Conservation (phyloP, 345 rosid genomes). For the Aurinia saxatilis region DNA sequence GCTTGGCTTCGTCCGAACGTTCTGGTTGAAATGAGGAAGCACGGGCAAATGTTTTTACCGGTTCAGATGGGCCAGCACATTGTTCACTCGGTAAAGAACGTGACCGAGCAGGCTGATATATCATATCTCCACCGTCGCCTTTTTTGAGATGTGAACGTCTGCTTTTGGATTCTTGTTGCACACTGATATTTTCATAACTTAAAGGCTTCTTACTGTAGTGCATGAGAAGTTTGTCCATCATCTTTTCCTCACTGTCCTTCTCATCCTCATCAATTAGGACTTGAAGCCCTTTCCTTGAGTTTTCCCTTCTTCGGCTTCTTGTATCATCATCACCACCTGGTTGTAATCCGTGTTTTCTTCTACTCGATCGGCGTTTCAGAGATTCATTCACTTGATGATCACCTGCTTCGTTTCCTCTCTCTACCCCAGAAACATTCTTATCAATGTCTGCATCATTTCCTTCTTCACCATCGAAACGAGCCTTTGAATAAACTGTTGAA, state of each 20-base stretch:
- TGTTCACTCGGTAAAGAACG: constrained; percentile 63
- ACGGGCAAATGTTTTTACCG: constrained; percentile 43
- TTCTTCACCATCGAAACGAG: constrained; percentile 21
- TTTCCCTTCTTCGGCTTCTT: constrained; percentile 61
- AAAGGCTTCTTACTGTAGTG: constrained; percentile 86
- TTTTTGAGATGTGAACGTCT: constrained; percentile 32
- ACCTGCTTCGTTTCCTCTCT: constrained; percentile 14
- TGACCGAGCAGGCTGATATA: constrained; percentile 50
- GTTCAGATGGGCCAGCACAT: constrained; percentile 33
- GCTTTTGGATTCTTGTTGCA: constrained; percentile 49
- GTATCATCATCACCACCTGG: constrained; percentile 31
- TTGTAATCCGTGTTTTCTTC: constrained; percentile 50
- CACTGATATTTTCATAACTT: constrained; percentile 35
- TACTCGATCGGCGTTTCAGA: constrained; percentile 47
- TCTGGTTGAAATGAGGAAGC: constrained; percentile 79
- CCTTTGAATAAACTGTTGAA: constrained; percentile 13
- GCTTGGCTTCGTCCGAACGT: constrained; percentile 50
- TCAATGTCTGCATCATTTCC: constrained; percentile 28
- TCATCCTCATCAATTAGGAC: constrained; percentile 52
- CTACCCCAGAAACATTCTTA: constrained; percentile 19
- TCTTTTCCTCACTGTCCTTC: constrained; percentile 73
- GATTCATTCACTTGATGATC: constrained; percentile 30
- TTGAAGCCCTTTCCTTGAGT: constrained; percentile 55
- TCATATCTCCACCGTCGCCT: constrained; percentile 29
- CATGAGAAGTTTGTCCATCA: constrained; percentile 75